These are phyloP conservation scores for Lomentospora prolificans DNA, from an alignment of 2,329 filamentous ascomycete species.

Conservation along the genomic window DNA sequence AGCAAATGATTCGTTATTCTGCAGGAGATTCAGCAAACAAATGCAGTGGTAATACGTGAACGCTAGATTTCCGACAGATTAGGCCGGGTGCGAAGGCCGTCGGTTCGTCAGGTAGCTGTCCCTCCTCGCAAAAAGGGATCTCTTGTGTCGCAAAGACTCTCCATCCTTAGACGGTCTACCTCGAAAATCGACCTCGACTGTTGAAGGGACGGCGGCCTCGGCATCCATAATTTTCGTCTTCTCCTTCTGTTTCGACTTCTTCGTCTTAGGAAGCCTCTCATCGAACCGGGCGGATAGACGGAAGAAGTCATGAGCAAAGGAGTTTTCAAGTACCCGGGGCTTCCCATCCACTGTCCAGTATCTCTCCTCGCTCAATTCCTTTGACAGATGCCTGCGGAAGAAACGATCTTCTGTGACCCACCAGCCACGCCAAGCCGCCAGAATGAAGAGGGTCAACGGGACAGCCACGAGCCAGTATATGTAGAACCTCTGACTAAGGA, in stretches of 20 bases:
- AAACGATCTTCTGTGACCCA: slow-evolving; percentile 37
- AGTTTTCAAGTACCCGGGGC: slow-evolving; percentile 30
- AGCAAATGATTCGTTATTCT: neutral
- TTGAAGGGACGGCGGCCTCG: neutral
- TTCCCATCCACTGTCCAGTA: slow-evolving; percentile 36
- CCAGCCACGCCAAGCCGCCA: slow-evolving; percentile 33
- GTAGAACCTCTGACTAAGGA: slow-evolving; percentile 32
- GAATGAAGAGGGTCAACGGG: slow-evolving; percentile 31
- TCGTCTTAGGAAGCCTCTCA: slow-evolving; percentile 15
- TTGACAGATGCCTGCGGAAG: slow-evolving; percentile 33
- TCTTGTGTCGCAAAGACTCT: slow-evolving; percentile 4
- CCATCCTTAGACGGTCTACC: slow-evolving; percentile 1
- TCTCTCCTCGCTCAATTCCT: slow-evolving; percentile 36
- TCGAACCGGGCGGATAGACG: slow-evolving; percentile 26
- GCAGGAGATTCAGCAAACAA: neutral
- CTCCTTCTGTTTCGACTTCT: slow-evolving; percentile 10
- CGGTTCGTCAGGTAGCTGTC: neutral
- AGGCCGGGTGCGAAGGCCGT: neutral
- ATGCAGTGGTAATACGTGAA: neutral
- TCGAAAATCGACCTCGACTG: neutral
- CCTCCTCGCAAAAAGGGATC: slow-evolving; percentile 6
- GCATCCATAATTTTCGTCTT: neutral
- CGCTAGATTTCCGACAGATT: neutral
- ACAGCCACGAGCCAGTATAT: slow-evolving; percentile 35
- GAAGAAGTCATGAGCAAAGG: slow-evolving; percentile 34